Base-by-base conservation (phyloP, 805 yeast species). In the Ascoidea asiatica region DNA sequence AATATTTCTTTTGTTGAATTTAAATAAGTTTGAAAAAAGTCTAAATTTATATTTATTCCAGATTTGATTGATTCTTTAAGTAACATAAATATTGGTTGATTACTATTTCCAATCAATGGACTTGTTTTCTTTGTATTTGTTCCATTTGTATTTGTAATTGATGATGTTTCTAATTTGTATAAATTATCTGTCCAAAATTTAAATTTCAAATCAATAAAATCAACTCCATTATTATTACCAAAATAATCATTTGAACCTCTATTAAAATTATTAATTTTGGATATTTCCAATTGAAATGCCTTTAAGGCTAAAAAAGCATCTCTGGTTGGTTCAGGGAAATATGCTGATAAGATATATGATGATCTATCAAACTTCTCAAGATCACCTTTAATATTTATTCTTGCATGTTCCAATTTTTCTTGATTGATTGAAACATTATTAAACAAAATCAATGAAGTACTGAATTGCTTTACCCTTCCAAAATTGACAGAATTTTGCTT, bases 101-200 rank as follows among this genome's bases (percentile, higher is more conserved):
- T 77, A 15, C 75, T 62, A n/a, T n/a, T n/a, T n/a, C n/a, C n/a
- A n/a, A n/a, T n/a, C n/a, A n/a, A n/a, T n/a, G n/a, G n/a, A n/a
- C n/a, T n/a, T 42, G 63, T 61, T 39, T 61, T 53, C 15, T 60
- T 64, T 36, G 57, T 47, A 21, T 46, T 37, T n/a, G n/a, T n/a
- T n/a, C n/a, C n/a, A 4, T 23, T 23, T 23, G 6, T 23, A 11
- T 11, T 23, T 7, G 11, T 7, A 6, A 23, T 7, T 11, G 33
- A 23, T 6, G 67, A 66, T 50, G 60, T 51, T 21, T 62, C 54
- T 5, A 77, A 65, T 47, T 66, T 67, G 37, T 68, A 65, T 5
- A 85, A 46, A 47, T 73, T 65, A 43, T 81, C 82, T 48, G 76
- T 69, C 95, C 95, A 86, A 58, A 81, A 82, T 52, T 78, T 77